phyloP scores from a whole-genome alignment of 805 yeast genomes.

The Spathaspora gorwiae region DNA sequence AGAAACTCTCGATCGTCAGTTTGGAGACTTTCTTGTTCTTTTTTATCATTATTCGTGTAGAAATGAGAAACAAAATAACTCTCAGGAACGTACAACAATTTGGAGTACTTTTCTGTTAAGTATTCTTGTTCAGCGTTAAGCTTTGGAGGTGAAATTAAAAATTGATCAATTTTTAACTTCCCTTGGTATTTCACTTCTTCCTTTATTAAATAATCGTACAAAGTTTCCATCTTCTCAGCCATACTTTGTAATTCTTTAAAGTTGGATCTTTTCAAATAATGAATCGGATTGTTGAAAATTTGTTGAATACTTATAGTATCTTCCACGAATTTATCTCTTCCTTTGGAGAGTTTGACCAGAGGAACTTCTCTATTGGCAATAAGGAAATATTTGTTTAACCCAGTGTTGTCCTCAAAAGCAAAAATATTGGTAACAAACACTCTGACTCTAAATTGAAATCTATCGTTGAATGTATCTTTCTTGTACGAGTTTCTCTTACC shows the following conservation, averaged over 20 bases:
- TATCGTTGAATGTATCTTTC: constrained; percentile 38
- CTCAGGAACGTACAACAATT: constrained; percentile 30
- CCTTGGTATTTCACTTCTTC: constrained; percentile 24
- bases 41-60: constrained; percentile 9
- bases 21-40: constrained; percentile 13
- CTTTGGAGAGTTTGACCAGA: constrained; percentile 13
- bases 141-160: constrained; percentile 11
- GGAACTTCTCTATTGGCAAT: constrained; percentile 22
- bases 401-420: constrained; percentile 40
- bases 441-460: constrained; percentile 33
- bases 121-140: constrained; percentile 12
- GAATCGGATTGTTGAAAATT: constrained; percentile 33
- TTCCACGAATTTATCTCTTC: constrained; percentile 23
- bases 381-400: constrained; percentile 37
- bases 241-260: constrained; percentile 15
- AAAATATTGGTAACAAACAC: constrained; percentile 29
- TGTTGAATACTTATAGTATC: constrained; percentile 29
- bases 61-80: constrained; percentile 31
- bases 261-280: constrained; percentile 19
- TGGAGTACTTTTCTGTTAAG: constrained; percentile 15
- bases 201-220: constrained; percentile 24
- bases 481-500: constrained; percentile 25
- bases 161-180: constrained; percentile 14
- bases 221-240: constrained; percentile 21
- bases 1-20: constrained; percentile 22